These are phyloP conservation scores for Clonostachys byssicola DNA, from an alignment of 2,329 filamentous ascomycete species.

Conservation along the genomic window DNA sequence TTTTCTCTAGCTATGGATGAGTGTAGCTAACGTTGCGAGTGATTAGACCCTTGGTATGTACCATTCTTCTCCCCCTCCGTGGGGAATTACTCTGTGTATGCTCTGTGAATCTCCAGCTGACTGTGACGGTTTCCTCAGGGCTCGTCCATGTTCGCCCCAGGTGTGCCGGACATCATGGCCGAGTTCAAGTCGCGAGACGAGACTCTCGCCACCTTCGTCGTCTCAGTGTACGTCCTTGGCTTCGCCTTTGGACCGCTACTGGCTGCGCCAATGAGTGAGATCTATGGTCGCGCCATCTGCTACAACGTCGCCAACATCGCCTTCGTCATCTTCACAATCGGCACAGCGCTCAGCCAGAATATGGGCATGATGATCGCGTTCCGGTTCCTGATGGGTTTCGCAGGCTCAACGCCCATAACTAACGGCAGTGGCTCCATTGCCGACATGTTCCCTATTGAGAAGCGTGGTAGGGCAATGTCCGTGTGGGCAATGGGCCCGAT, in stretches of 20 bases:
- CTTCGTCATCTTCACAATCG: conserved; percentile 30
- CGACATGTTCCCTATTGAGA: conserved; percentile 22
- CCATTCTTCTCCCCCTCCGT: too few relatives aligned
- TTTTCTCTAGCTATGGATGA: conserved; percentile 32
- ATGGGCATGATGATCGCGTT: conserved; percentile 38
- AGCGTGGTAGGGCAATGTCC: conserved; percentile 38
- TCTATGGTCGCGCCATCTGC: conserved; percentile 37
- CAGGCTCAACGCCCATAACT: conserved; percentile 47
- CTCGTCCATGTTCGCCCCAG: conserved; percentile 60
- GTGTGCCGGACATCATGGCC: conserved; percentile 55
- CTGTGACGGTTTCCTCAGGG: conserved; percentile 13
- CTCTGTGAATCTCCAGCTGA: too few relatives aligned
- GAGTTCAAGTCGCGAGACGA: conserved; percentile 53
- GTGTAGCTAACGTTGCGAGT: too few relatives aligned
- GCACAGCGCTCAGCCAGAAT: conserved; percentile 28
- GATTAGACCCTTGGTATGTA: too few relatives aligned
- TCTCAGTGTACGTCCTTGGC: conserved; percentile 46
- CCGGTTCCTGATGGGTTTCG: conserved; percentile 46
- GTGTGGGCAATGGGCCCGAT: conserved; percentile 52
- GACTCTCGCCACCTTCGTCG: conserved; percentile 44
- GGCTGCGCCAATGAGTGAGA: conserved; percentile 43
- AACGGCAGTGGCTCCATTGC: conserved; percentile 48
- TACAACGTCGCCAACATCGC: conserved; percentile 34
- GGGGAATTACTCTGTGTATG: too few relatives aligned
- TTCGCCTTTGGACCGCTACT: conserved; percentile 42